Evolutionary conservation across 2,329 filamentous ascomycete genomes (phyloP), one percentile per base, ranked within the genome.

Genomic region (Neofusicoccum umdonicola): DNA sequence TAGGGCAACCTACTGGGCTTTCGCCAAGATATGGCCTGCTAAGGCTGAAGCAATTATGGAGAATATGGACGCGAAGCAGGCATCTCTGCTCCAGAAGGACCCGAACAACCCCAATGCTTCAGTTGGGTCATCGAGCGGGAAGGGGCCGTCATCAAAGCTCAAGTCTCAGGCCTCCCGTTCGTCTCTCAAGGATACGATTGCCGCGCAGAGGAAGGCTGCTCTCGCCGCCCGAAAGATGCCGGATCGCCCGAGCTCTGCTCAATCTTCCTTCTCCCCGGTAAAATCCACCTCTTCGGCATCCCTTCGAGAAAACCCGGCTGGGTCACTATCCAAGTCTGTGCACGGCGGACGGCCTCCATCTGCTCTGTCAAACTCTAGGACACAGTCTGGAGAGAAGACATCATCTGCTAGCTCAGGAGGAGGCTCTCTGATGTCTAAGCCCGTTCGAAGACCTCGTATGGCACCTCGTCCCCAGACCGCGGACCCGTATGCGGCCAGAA

Each of bases 1-100:
- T 83, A 87, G 95, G 70, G 85, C 87, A 42, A 91, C 92, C 0
- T 99, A 91, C 76, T 99, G 95, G 95, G 82, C 83, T 0, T 97
- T 93, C 75, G 87, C 88, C 66, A 82, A 81, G 39, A 83, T 92
- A 17, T 98, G 93, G 91, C 89, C 90, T 2, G 84, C 88, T 19
- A 88, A 85, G 73, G 93, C 92, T 44, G 89, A 94, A 72, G 81
- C 81, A 4, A 92, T 98, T 70, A 90, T 96, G 83, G 85, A 87
- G 45, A 85, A 84, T 13, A 83, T 98, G 12, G 93, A 97, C 66
- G 75, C 85, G 7, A 93, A 92, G 76, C 90, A 92, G 3, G 91
- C 91, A 74, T 88, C 87, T 63, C 83, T 94, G 37, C 82, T 99
- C 17, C 89, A 93, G 69, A 96, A 92, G 71, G 91, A 97, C 69